Base-by-base conservation (phyloP, 2,329 filamentous ascomycete genomes). In the Juglanconis sp. region DNA sequence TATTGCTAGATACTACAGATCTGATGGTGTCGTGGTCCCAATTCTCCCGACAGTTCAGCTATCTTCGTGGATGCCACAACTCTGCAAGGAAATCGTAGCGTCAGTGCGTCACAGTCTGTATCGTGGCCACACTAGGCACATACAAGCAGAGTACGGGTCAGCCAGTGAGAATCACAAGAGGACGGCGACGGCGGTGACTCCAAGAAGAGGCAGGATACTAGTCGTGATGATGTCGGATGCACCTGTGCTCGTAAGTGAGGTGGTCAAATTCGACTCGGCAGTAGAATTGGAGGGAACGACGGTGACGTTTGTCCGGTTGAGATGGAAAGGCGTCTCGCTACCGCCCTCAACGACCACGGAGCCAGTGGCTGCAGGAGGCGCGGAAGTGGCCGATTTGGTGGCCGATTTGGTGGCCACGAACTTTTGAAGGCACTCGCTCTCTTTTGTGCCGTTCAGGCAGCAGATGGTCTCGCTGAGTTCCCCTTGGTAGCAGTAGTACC, bases 401-500 rank as follows among this genome's bases (percentile, higher is more conserved):
- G 82, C 72, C 49, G 70, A 73, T 66, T 80, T 81, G 10, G 38
- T 15, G n/a, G 38, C 38, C 11, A 42, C 38, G n/a, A 42, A 42
- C 10, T n/a, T 35, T 74, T 76, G 56, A 74, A 72, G 59, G 85
- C 85, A 72, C 86, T 88, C 50, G 80, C 72, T 32, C 72, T 72
- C 53, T 86, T 76, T 63, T 77, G 82, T 76, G 63, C 74, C 77
- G 48, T 86, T 73, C 47, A 84, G 83, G 73, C 86, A 88, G 77
- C 86, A 88, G 76, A 81, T 81, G 38, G 85, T 87, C 59, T 78
- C 74, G 57, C 73, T 71, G 49, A 71, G 67, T 56, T 72, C 70
- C 69, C 86, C 80, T 65, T 80, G 76, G n/a, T 83, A 79, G 76
- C 86, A 88, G 77, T 83, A 88, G 76, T 82, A 88, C 53, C 83